Evolutionary conservation across 164 flowering plant species (phyloP).

Genomic region (Aristolochia contorta): DNA sequence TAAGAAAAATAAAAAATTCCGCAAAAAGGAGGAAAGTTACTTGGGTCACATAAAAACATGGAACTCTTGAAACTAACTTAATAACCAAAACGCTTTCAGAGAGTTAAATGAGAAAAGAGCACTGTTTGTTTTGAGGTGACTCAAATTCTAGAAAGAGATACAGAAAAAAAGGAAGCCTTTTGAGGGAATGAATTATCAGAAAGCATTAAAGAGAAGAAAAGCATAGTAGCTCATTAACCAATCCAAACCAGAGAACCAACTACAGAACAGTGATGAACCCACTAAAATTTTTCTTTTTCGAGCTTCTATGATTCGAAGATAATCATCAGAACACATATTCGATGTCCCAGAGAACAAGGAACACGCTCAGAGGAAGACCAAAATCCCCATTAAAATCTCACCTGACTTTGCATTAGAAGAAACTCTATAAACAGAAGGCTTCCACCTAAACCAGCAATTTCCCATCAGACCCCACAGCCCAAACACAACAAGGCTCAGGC

Average conservation of each 20-base stretch:
- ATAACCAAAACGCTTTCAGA: background rate
- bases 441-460: conserved; percentile 48
- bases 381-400: conserved; percentile 1
- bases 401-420: conserved; percentile 71
- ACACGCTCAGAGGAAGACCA: background rate
- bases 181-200: background rate
- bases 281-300: no score
- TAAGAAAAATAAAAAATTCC: no score
- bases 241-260: background rate
- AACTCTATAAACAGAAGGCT: conserved; percentile 43
- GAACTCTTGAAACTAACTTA: no score
- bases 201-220: background rate
- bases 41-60: no score
- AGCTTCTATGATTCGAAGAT: no score
- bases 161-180: background rate
- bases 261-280: no score
- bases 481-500: background rate
- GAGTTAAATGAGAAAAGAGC: background rate
- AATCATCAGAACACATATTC: no score
- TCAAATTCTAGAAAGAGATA: background rate
- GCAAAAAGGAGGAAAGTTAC: no score
- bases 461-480: conserved; percentile 28
- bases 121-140: background rate
- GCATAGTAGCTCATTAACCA: background rate
- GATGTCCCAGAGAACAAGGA: background rate